phyloP scores from a whole-genome alignment of 352 stramenopile species.

The Pythium aphanidermatum region DNA sequence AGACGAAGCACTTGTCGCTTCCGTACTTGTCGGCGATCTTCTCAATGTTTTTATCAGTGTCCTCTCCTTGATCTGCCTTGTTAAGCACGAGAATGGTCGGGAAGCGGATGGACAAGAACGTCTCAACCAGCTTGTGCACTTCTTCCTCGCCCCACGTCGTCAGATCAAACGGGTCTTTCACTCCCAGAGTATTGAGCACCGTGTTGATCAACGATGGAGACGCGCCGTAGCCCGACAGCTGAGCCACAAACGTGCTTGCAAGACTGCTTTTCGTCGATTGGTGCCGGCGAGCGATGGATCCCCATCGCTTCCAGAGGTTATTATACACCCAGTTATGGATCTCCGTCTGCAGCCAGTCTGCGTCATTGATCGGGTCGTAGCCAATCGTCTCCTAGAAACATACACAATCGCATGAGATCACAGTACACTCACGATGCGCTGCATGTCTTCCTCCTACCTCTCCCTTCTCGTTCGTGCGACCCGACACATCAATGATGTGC shows the following conservation, averaged over 20 bases:
- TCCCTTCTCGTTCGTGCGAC: conserved; percentile 87
- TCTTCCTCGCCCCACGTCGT: conserved; percentile 47
- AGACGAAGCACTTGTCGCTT: conserved; percentile 81
- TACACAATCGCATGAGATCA: background rate
- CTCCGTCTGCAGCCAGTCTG: conserved; percentile 80
- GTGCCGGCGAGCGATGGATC: conserved; percentile 71
- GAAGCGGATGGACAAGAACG: conserved; percentile 76
- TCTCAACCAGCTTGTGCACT: conserved; percentile 70
- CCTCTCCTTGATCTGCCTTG: conserved; percentile 79
- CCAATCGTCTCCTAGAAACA: conserved; percentile 56
- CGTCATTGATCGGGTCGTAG: conserved; percentile 87
- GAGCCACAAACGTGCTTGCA: conserved; percentile 55
- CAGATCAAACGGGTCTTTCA: conserved; percentile 63
- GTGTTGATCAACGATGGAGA: conserved; percentile 66
- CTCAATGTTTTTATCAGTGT: conserved; percentile 86
- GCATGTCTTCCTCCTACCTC: conserved; percentile 29
- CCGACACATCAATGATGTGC: conserved; percentile 88
- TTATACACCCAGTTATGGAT: conserved; percentile 88
- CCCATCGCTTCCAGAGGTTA: conserved; percentile 85
- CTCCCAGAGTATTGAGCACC: conserved; percentile 56
- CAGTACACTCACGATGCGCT: too few species aligned
- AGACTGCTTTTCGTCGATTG: conserved; percentile 66
- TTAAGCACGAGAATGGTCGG: conserved; percentile 87
- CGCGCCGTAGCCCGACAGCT: conserved; percentile 77
- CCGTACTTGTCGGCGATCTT: conserved; percentile 87